Base-by-base conservation (phyloP, 78 protist genomes). In the Guillardia theta region DNA sequence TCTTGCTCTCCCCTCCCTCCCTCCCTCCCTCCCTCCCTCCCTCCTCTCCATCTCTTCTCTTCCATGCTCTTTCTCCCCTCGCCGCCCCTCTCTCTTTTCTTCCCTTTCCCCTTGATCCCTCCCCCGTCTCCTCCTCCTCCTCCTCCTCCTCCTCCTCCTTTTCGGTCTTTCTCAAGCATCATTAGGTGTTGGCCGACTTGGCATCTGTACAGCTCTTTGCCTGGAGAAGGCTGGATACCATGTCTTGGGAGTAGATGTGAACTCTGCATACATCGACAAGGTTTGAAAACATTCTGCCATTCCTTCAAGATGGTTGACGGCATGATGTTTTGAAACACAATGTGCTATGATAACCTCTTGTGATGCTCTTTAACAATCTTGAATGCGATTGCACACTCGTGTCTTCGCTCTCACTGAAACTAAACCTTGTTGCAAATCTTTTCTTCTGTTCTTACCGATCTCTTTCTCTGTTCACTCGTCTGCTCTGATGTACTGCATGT, bases 201-300 rank as follows among this genome's bases (percentile, higher is more conserved):
- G 96, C 37, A 15, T 95, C 36, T 95, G 96, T 93, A 36, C 45
- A 64, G 96, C 95, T 5, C 76, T 95, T 47, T 27, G 58, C 44
- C 48, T 95, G 37, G 96, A 93, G 45, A 22, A 45, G 19, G 96
- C 94, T 5, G 96, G 96, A 9, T 95, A 94, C n/a, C 93, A 93
- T 4, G 96, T 95, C 44, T 93, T 95, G 8, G 96, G 95, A 12
- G 94, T 95, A 4, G 96, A 95, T 46, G 70, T 95, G 50, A 54
- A 93, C 48, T 90, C 93, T 9, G 19, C 8, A 1, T 95, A 95
- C 88, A 94, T 94, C 46, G 80, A 93, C 41, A 33, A 58, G 70
- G 70, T 6, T 27, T 9, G 70, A 24, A 15, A 50, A 10, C 70
- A 8, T 58, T 30, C 70, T 0, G 27, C 70, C 70, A 3, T 6